These are phyloP conservation scores for Rutidosis leptorrhynchoides DNA, from an alignment of 129 eudicot genomes.

Conservation along the genomic window DNA sequence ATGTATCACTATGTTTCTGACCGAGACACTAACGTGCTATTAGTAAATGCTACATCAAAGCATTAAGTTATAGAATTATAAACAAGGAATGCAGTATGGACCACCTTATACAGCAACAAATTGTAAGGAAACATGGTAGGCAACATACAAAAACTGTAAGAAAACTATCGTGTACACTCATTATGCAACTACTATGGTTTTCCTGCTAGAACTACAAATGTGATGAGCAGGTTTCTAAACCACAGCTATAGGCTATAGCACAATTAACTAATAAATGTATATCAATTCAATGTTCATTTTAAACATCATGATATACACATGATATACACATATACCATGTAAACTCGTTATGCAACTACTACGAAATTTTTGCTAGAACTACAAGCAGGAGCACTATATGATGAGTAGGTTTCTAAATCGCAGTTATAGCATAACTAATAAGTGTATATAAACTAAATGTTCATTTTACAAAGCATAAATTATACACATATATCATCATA, in stretches of 20 bases:
- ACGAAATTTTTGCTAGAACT: not conserved
- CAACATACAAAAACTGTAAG: not conserved
- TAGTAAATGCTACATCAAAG: not conserved
- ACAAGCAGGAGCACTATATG: not conserved
- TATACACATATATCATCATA: not conserved
- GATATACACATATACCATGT: too few relatives aligned
- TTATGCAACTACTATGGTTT: not conserved
- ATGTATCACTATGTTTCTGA: not conserved
- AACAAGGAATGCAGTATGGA: not conserved
- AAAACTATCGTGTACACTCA: not conserved
- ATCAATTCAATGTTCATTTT: not conserved
- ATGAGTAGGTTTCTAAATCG: constrained; percentile 1
- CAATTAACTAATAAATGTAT: not conserved
- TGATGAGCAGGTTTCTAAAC: constrained; percentile 3
- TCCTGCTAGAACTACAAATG: not conserved
- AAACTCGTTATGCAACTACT: not conserved
- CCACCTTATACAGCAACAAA: not conserved
- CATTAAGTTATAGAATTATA: not conserved
- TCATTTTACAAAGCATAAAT: not conserved
- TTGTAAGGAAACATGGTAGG: not conserved
- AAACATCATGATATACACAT: not conserved
- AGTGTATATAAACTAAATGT: not conserved
- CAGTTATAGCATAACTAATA: not conserved
- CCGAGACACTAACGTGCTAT: constrained; percentile 4
- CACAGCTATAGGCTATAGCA: not conserved